Base-by-base conservation (phyloP, 139 green algal species). In the Haematococcus lacustris region DNA sequence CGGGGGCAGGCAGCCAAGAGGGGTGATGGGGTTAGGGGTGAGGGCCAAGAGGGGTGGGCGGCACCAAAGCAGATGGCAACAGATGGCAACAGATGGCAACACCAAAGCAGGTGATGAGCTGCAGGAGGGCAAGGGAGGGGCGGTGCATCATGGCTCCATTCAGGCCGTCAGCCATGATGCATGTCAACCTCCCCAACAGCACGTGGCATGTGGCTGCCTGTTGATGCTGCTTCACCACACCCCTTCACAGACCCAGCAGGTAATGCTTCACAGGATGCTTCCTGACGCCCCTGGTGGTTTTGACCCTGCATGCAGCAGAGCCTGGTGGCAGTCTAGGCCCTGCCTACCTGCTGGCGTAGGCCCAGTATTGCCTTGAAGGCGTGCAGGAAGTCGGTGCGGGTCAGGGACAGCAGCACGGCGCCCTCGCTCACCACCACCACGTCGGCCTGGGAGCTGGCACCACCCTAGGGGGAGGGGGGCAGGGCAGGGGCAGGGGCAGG, bases 331-430 rank as follows among this genome's bases (percentile, higher is more conserved):
- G n/a, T n/a, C n/a, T n/a, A n/a, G n/a, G n/a, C n/a, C n/a, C n/a
- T n/a, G n/a, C 41, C 26, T 6, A 78, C 73, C 73, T 78, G 73
- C 23, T 78, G 73, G 38, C 73, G 33, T 1, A 78, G 64, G 2
- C 73, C 73, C 65, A 78, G 50, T 5, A 78, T 68, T 13, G 43
- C 73, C 51, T 78, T 78, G 40, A 78, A 53, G 1, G 64, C 66
- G 3, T 32, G 50, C 51, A 72, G 51, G 65, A 78, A 78, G 65
- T 78, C 73, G 3, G 37, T 9, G 13, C 47, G 40, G 4, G 30
- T 28, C 40, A 77, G 32, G 34, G 72, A 77, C 35, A 77, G 72
- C 40, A 71, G n/a, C 35, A 70, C 63, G 5, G 72, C 72, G 3
- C 63, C 72, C 13, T 30, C 26, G 34, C 72, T 77, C 3, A 17